These are phyloP conservation scores for Furcasterigmium sp. DNA, from an alignment of 2,329 filamentous ascomycete species.

Conservation along the genomic window DNA sequence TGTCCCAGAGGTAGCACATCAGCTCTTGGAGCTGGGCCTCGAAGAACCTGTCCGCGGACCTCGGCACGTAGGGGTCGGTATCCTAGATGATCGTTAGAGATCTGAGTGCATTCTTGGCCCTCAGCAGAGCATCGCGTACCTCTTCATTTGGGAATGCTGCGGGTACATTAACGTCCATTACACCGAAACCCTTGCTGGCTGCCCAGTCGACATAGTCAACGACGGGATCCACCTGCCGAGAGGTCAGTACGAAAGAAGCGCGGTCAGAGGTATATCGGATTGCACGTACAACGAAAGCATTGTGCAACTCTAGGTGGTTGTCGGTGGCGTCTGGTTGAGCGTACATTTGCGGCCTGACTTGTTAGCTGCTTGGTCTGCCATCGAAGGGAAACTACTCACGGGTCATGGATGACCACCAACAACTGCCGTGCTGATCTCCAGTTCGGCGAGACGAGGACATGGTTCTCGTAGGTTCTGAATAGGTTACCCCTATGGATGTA, in stretches of 20 bases:
- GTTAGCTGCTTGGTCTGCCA: not conserved
- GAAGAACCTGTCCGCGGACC: conserved; percentile 38
- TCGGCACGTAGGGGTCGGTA: conserved; percentile 39
- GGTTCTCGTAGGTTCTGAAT: conserved; percentile 76
- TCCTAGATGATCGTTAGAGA: conserved; percentile 34
- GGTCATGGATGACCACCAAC: conserved; percentile 85
- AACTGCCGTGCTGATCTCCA: conserved; percentile 63
- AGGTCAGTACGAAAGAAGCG: conserved; percentile 3
- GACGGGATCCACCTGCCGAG: conserved; percentile 69
- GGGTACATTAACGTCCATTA: conserved; percentile 90
- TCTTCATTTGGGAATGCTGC: conserved; percentile 64
- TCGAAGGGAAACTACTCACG: conserved; percentile 46
- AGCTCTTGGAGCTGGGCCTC: conserved; percentile 65
- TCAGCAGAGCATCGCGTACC: conserved; percentile 27
- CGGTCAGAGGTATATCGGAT: not conserved
- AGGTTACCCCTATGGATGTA: conserved; percentile 71
- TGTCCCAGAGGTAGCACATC: conserved; percentile 89
- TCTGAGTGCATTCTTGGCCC: conserved; percentile 1
- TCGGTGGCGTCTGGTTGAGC: conserved; percentile 65
- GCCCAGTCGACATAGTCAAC: conserved; percentile 84
- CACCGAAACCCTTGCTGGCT: conserved; percentile 65
- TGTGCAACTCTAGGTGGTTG: conserved; percentile 72
- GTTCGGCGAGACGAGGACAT: conserved; percentile 75
- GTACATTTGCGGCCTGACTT: conserved; percentile 59
- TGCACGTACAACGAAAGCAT: conserved; percentile 75